phyloP scores from a whole-genome alignment of 305 asterid genomes.

The Fraxinus platypoda region DNA sequence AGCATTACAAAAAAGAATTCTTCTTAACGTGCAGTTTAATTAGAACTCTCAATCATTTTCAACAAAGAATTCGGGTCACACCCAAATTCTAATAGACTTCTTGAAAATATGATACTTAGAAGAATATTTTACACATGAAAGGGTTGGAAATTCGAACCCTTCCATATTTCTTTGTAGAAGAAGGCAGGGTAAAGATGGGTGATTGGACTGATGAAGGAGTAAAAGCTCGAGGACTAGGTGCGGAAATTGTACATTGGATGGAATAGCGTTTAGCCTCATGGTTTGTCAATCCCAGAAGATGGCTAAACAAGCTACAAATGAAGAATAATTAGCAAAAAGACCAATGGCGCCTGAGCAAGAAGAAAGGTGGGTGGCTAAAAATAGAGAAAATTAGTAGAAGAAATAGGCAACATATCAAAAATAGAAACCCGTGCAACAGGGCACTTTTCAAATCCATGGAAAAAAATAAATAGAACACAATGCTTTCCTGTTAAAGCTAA shows the following conservation, averaged over 20 bases:
- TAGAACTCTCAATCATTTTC: no score
- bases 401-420: constrained; percentile 11
- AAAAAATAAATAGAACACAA: no score
- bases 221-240: constrained; percentile 29
- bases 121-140: background rate
- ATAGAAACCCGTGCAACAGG: no score
- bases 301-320: constrained; percentile 10
- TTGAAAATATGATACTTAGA: no score
- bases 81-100: no score
- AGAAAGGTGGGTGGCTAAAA: constrained; percentile 23
- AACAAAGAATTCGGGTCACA: no score
- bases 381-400: constrained; percentile 7
- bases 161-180: constrained; percentile 20
- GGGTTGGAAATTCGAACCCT: constrained; percentile 27
- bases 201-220: constrained; percentile 22
- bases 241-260: constrained; percentile 30
- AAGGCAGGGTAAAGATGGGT: constrained; percentile 21
- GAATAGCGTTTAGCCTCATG: constrained; percentile 45
- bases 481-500: no score
- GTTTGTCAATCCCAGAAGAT: constrained; percentile 27
- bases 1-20: no score
- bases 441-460: no score
- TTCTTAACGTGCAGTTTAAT: no score
- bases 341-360: constrained; percentile 20
- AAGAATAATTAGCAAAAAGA: constrained; percentile 13